Conservation (phyloP, 164 flowering plant genomes). For the Berberis thunbergii region DNA sequence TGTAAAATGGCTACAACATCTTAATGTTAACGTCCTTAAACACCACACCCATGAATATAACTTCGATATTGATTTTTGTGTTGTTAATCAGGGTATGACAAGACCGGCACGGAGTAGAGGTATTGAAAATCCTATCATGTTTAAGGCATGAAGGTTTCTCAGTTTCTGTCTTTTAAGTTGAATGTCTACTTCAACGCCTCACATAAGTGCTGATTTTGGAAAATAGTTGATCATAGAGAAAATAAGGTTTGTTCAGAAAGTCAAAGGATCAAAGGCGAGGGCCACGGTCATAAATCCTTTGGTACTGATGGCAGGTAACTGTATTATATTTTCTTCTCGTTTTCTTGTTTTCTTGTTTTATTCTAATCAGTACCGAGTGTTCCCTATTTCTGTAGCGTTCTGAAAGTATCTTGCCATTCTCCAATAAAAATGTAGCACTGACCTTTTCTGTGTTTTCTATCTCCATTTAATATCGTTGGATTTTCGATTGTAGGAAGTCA, state of each 20-base stretch:
- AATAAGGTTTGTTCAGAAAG: constrained; percentile 7
- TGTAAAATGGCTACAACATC: too few species aligned
- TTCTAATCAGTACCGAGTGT: not conserved
- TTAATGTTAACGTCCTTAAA: not conserved
- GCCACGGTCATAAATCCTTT: not conserved
- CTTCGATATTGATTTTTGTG: not conserved
- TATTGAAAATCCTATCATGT: constrained; percentile 4
- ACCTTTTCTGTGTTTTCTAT: not conserved
- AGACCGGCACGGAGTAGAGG: constrained; percentile 15
- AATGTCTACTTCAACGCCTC: not conserved
- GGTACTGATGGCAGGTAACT: not conserved
- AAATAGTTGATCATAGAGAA: constrained; percentile 1
- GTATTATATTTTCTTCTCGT: not conserved
- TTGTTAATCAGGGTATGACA: constrained; percentile 23
- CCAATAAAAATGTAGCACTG: not conserved
- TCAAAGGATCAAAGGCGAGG: not conserved
- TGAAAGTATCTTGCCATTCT: not conserved
- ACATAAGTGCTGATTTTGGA: not conserved
- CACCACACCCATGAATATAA: not conserved
- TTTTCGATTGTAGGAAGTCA: not conserved
- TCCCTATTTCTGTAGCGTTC: not conserved
- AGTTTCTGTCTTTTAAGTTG: not conserved
- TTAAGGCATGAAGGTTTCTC: constrained; percentile 22
- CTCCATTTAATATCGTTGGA: not conserved
- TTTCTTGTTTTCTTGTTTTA: not conserved